Conservation (phyloP, 2,329 filamentous ascomycete species). For the Ophiostoma piceae region DNA sequence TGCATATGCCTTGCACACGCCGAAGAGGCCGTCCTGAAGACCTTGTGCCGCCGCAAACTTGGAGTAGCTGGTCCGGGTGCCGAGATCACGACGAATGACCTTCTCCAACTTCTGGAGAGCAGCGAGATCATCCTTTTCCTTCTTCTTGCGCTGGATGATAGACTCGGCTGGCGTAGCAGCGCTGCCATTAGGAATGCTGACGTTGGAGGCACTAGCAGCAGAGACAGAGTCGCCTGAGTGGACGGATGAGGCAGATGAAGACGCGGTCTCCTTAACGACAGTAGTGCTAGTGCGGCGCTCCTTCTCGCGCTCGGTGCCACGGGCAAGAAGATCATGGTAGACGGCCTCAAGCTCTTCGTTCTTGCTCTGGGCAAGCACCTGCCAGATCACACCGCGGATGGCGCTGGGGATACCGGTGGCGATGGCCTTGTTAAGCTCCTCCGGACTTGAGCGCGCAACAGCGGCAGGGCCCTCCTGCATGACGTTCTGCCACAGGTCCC, state of each 20-base stretch:
- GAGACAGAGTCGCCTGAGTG: slow-evolving; percentile 66
- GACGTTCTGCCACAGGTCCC: slow-evolving; percentile 95
- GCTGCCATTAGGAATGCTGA: slow-evolving; percentile 27
- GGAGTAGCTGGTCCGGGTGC: slow-evolving; percentile 89
- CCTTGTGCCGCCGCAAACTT: slow-evolving; percentile 90
- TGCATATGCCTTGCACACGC: slow-evolving; percentile 95
- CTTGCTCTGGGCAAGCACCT: slow-evolving; percentile 92
- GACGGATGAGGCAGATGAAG: slow-evolving; percentile 79
- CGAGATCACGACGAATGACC: slow-evolving; percentile 82
- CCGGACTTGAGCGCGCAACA: slow-evolving; percentile 78
- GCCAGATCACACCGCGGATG: slow-evolving; percentile 97
- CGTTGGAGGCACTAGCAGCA: slow-evolving; percentile 31
- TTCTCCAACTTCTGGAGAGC: slow-evolving; percentile 82
- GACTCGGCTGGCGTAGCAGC: slow-evolving; percentile 3
- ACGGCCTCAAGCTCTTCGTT: slow-evolving; percentile 80
- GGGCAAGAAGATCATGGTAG: slow-evolving; percentile 75
- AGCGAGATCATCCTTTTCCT: slow-evolving; percentile 69
- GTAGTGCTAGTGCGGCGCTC: slow-evolving; percentile 54
- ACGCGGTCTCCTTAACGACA: slow-evolving; percentile 52
- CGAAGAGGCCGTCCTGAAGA: slow-evolving; percentile 88
- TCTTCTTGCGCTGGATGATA: slow-evolving; percentile 66
- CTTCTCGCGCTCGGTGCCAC: slow-evolving; percentile 76
- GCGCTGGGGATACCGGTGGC: slow-evolving; percentile 89
- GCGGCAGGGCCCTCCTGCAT: slow-evolving; percentile 91
- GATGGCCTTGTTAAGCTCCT: slow-evolving; percentile 86